Percentiles rank a stretch among this genome's conserved stretches.
Conservation (phyloP, 768 basidiomycete species). For the Termitomyces heimii region DNA sequence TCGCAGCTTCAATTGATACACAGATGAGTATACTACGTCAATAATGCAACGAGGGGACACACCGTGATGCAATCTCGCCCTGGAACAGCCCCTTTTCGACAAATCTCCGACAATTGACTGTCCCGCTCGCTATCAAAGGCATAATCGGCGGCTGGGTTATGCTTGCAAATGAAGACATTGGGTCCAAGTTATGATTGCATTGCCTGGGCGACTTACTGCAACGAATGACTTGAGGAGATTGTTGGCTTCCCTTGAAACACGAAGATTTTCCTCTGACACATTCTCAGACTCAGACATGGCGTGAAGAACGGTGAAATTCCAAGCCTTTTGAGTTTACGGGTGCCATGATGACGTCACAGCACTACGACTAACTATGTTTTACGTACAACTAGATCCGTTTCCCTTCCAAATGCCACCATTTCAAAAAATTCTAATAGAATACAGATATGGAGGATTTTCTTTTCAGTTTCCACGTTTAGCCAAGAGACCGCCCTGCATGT, state of each 20-base stretch:
- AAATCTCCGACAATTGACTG: slow-evolving; percentile 52
- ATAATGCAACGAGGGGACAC: slow-evolving; percentile 15
- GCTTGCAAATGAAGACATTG: slow-evolving; percentile 22
- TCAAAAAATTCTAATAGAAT: neutral
- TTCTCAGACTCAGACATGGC: neutral
- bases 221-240: slow-evolving; percentile 11
- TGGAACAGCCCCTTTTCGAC: slow-evolving; percentile 38
- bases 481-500: slow-evolving; percentile 65
- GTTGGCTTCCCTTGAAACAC: neutral
- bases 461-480: slow-evolving; percentile 64
- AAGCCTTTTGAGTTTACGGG: neutral
- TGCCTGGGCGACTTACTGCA: slow-evolving; percentile 1
- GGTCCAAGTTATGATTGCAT: neutral
- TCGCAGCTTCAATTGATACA: slow-evolving; percentile 35
- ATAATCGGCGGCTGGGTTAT: slow-evolving; percentile 44
- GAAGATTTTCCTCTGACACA: neutral
- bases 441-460: neutral
- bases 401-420: neutral
- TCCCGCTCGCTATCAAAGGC: slow-evolving; percentile 59
- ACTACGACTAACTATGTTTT: neutral
- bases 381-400: neutral
- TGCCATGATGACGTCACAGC: neutral
- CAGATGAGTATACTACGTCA: neutral
- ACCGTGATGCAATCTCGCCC: slow-evolving; percentile 52
- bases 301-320: neutral